These are phyloP conservation scores for Jackrogersella minutella DNA, from an alignment of 495 filamentous ascomycete species.

Conservation along the genomic window DNA sequence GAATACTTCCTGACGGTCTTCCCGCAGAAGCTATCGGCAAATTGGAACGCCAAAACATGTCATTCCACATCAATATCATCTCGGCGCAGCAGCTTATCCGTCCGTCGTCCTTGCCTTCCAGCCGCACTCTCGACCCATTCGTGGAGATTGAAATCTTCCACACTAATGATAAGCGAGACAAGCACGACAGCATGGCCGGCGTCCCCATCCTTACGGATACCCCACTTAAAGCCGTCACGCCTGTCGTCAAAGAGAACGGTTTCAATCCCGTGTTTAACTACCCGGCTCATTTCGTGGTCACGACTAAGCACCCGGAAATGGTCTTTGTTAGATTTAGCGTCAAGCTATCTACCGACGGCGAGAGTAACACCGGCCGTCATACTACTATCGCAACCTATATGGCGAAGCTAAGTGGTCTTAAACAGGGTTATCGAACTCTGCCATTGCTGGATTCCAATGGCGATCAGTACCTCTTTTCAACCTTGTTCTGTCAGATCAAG, in stretches of 20 bases:
- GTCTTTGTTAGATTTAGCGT: constrained; percentile 96
- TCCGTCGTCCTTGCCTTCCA: constrained; percentile 71
- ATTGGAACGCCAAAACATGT: constrained; percentile 76
- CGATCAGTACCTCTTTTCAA: constrained; percentile 93
- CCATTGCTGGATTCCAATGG: constrained; percentile 90
- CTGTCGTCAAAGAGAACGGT: constrained; percentile 82
- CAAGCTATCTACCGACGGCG: constrained; percentile 78
- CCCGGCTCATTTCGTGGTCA: constrained; percentile 75
- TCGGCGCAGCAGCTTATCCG: constrained; percentile 94
- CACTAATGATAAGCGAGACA: constrained; percentile 83
- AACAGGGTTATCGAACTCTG: constrained; percentile 94
- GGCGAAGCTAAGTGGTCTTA: constrained; percentile 86
- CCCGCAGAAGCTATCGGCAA: constrained; percentile 58
- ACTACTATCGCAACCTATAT: constrained; percentile 83
- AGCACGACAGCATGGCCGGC: constrained; percentile 55
- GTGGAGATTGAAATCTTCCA: constrained; percentile 94
- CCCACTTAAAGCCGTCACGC: constrained; percentile 74
- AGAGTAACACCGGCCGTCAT: constrained; percentile 61
- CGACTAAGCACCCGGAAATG: constrained; percentile 89
- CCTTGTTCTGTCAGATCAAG: constrained; percentile 85
- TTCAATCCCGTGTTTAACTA: constrained; percentile 86
- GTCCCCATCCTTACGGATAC: constrained; percentile 67
- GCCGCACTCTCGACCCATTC: constrained; percentile 86
- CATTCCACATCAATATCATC: constrained; percentile 85
- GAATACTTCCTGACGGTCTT: constrained; percentile 56